A percentile compares a stretch with the other conserved stretches of the same genome.
Evolutionary conservation across 345 rosid species (phyloP).

Genomic region (Eucalyptus microcorys): DNA sequence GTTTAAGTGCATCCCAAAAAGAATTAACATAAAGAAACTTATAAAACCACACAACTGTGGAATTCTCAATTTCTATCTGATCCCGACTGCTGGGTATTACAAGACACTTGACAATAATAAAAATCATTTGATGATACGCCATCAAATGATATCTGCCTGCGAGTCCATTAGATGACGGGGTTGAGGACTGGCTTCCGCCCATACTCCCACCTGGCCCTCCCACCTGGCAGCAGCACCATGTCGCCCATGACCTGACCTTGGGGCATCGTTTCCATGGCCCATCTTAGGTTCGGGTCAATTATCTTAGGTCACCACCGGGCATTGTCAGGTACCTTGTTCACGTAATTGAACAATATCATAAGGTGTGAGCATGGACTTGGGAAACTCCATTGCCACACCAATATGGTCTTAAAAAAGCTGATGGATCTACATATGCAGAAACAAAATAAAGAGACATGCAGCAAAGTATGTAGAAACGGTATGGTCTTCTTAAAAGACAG

Average conservation of each 20-base stretch:
- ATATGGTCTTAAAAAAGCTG: not conserved
- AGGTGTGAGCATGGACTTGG: slow-evolving; percentile 26
- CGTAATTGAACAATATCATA: slow-evolving; percentile 24
- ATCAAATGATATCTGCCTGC: not conserved
- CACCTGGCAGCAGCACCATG: slow-evolving; percentile 50
- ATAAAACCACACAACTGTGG: too few species aligned
- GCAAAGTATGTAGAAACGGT: too few species aligned
- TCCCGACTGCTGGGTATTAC: not conserved
- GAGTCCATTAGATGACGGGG: slow-evolving; percentile 24
- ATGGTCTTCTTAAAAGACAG: not conserved
- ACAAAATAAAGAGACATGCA: not conserved
- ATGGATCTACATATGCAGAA: not conserved
- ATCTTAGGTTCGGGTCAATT: slow-evolving; percentile 16
- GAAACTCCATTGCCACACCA: not conserved
- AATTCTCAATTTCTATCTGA: not conserved
- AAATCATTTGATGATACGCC: not conserved
- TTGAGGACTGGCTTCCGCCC: slow-evolving; percentile 24
- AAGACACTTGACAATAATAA: not conserved
- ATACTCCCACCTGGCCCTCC: slow-evolving; percentile 35
- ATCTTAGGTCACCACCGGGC: slow-evolving; percentile 29
- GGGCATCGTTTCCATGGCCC: slow-evolving; percentile 53
- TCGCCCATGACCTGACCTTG: slow-evolving; percentile 48
- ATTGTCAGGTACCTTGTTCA: slow-evolving; percentile 18
- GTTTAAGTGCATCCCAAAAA: too few species aligned
- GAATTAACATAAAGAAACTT: too few species aligned